Percentiles rank a stretch among this genome's conserved stretches.
phyloP scores from a whole-genome alignment of 441 rosid genomes.

The Lepidium campestre region DNA sequence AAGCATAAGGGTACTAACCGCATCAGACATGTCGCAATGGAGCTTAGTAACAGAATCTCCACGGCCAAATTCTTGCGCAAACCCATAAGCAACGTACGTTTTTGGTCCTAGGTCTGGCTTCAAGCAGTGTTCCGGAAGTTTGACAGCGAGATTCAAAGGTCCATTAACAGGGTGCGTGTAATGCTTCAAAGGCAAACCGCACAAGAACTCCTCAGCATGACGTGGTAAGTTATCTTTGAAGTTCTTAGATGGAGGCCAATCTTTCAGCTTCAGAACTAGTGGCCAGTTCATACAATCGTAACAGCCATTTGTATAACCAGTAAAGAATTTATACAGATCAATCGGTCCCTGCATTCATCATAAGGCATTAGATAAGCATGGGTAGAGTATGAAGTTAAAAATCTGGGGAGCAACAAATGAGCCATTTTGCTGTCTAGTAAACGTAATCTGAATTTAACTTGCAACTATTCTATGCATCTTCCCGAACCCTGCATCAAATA shows the following conservation, averaged over 20 bases:
- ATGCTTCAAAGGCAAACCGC: conserved; percentile 75
- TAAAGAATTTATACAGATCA: conserved; percentile 56
- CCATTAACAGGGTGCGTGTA: conserved; percentile 75
- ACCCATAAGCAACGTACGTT: conserved; percentile 82
- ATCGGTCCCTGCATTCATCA: conserved; percentile 16
- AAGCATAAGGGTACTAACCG: conserved; percentile 39
- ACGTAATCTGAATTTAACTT: neutral
- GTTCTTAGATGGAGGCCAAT: conserved; percentile 75
- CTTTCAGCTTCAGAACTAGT: conserved; percentile 67
- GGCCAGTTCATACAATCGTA: conserved; percentile 46
- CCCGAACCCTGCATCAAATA: neutral
- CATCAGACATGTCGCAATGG: conserved; percentile 96
- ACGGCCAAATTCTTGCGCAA: conserved; percentile 72
- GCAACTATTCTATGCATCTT: neutral
- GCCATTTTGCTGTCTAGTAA: neutral
- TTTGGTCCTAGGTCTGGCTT: conserved; percentile 97
- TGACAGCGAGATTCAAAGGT: conserved; percentile 55
- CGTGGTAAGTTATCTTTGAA: conserved; percentile 66
- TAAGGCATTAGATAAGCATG: neutral
- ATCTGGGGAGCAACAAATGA: neutral
- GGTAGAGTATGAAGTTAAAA: neutral
- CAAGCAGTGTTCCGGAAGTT: conserved; percentile 46
- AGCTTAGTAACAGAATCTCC: conserved; percentile 95
- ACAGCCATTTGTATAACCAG: conserved; percentile 43
- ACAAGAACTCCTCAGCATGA: conserved; percentile 59